Evolutionary conservation across 2,329 filamentous ascomycete species (phyloP).

Genomic region (Colletotrichum sidae): DNA sequence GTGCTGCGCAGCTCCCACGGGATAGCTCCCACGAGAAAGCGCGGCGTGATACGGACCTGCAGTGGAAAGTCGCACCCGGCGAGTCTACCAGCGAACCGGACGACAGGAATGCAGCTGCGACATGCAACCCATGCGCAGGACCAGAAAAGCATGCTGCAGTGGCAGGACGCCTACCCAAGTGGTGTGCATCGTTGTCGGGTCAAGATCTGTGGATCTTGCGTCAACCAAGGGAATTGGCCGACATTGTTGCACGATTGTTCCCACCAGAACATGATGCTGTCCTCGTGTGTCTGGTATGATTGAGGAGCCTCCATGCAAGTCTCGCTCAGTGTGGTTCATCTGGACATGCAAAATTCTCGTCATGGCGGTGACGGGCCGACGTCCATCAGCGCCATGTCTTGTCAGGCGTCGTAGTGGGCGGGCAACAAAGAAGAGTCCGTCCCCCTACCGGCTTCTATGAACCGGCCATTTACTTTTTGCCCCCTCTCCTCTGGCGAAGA

Average conservation of each 20-base stretch:
- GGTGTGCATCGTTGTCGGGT: conserved; percentile 23
- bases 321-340: not conserved
- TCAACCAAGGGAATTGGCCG: conserved; percentile 26
- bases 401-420: conserved; percentile 26
- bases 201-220: conserved; percentile 31
- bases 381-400: conserved; percentile 34
- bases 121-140: conserved; percentile 16
- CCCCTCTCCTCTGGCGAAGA: not conserved
- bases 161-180: not conserved
- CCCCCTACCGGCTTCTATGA: conserved; percentile 14
- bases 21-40: conserved; percentile 22
- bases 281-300: conserved; percentile 10
- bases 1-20: conserved; percentile 15
- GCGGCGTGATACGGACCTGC: conserved; percentile 32
- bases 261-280: conserved; percentile 23
- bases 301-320: conserved; percentile 16
- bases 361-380: conserved; percentile 25
- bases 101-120: conserved; percentile 31
- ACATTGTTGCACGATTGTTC: conserved; percentile 14
- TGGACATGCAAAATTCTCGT: conserved; percentile 5
- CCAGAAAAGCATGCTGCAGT: conserved; percentile 12
- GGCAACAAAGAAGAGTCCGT: conserved; percentile 26
- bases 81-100: conserved; percentile 34
- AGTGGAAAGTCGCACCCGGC: conserved; percentile 36
- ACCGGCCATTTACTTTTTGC: conserved; percentile 19